phyloP scores from a whole-genome alignment of 108 stramenopile species.

The Cyclotella sp. region DNA sequence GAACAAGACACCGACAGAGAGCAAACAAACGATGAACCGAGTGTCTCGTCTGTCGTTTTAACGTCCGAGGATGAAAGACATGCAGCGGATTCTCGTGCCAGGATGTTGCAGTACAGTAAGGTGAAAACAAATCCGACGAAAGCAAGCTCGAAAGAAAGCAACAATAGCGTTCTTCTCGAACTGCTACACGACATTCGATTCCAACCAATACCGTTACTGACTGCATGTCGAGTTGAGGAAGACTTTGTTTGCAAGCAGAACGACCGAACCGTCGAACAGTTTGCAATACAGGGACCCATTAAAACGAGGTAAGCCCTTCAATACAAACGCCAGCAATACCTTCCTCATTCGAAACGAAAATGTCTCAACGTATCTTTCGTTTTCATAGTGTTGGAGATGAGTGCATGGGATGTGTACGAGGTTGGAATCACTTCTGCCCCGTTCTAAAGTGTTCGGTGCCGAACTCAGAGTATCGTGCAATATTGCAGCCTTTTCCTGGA shows the following conservation, averaged over 20 bases:
- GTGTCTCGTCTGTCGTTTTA: not conserved
- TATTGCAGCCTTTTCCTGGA: slow-evolving; percentile 77
- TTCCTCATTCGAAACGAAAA: not conserved
- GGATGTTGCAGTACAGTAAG: slow-evolving; percentile 32
- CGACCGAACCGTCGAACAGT: slow-evolving; percentile 64
- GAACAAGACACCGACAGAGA: slow-evolving; percentile 36
- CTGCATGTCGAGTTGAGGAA: slow-evolving; percentile 44
- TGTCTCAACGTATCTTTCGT: too few relatives aligned
- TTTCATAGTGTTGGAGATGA: slow-evolving; percentile 72
- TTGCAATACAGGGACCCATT: slow-evolving; percentile 80
- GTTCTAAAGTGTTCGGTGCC: slow-evolving; percentile 73
- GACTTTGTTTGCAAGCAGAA: slow-evolving; percentile 46
- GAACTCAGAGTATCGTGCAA: slow-evolving; percentile 69
- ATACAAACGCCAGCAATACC: not conserved
- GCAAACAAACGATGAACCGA: slow-evolving; percentile 26
- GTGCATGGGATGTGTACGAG: slow-evolving; percentile 80
- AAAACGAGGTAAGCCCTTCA: slow-evolving; percentile 49
- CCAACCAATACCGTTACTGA: slow-evolving; percentile 77
- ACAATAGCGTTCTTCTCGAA: slow-evolving; percentile 63
- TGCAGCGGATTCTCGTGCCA: slow-evolving; percentile 21
- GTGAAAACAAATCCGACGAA: slow-evolving; percentile 20
- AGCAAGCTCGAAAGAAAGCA: slow-evolving; percentile 29
- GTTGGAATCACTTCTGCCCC: slow-evolving; percentile 86
- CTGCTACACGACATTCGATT: slow-evolving; percentile 82
- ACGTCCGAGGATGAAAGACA: slow-evolving; percentile 23